Conservation (phyloP, 2,329 filamentous ascomycete species). For the Ophiosphaerella herpotricha region DNA sequence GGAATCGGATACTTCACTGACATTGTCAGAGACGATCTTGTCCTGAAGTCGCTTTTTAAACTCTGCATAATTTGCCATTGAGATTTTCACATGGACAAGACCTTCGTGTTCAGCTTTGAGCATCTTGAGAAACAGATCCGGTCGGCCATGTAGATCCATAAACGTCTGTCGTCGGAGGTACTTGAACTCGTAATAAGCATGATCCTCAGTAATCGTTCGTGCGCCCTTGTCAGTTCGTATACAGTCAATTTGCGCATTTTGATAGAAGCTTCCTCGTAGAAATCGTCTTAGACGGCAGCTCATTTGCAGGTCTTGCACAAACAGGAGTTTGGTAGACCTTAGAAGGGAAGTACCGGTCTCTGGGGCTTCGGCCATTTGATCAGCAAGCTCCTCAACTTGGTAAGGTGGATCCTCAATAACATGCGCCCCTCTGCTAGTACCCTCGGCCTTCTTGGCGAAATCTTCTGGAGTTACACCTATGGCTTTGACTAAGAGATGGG, state of each 20-base stretch:
- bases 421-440: conserved; percentile 69
- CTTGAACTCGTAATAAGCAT: conserved; percentile 97
- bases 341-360: conserved; percentile 75
- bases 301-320: conserved; percentile 84
- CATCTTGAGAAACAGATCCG: conserved; percentile 95
- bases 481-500: conserved; percentile 81
- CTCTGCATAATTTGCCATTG: conserved; percentile 73
- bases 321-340: conserved; percentile 81
- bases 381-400: conserved; percentile 84
- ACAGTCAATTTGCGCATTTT: conserved; percentile 82
- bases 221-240: conserved; percentile 91
- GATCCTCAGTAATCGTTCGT: conserved; percentile 89
- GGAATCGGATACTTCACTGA: conserved; percentile 89
- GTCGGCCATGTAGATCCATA: conserved; percentile 76
- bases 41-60: conserved; percentile 78
- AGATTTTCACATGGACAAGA: conserved; percentile 81
- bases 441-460: conserved; percentile 83
- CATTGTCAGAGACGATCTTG: conserved; percentile 92
- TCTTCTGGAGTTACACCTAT: conserved; percentile 90
- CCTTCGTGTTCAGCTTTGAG: conserved; percentile 95
- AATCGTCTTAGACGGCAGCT: conserved; percentile 89
- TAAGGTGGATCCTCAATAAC: conserved; percentile 78
- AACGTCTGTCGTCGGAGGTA: conserved; percentile 91
- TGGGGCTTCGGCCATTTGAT: conserved; percentile 60
- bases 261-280: conserved; percentile 82